Percentiles rank a stretch among this genome's conserved stretches.
Evolutionary conservation across 768 basidiomycete species (phyloP).

Genomic region (Lactarius sanguifluus): DNA sequence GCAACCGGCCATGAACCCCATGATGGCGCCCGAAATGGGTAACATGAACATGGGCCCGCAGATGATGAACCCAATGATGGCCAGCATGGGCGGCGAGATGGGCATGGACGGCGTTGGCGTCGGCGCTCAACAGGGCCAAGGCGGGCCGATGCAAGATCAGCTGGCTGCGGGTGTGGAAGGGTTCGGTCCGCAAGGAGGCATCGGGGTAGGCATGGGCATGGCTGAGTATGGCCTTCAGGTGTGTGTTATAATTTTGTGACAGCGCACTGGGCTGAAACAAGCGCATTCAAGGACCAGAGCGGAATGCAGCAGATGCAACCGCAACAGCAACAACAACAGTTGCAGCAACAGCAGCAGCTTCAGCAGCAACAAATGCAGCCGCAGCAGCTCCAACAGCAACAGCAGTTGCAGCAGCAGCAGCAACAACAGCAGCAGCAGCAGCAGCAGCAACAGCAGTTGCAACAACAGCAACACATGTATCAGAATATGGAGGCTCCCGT

Average conservation of each 20-base stretch:
- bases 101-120: conserved; percentile 41
- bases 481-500: conserved; percentile 57
- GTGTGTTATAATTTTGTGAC: conserved; percentile 36
- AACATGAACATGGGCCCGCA: conserved; percentile 29
- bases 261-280: not conserved
- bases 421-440: conserved; percentile 49
- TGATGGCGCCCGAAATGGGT: conserved; percentile 31
- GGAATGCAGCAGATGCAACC: conserved; percentile 44
- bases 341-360: conserved; percentile 54
- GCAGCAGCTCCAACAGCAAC: conserved; percentile 48
- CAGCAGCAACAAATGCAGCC: conserved; percentile 32
- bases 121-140: conserved; percentile 29
- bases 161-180: conserved; percentile 24
- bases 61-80: conserved; percentile 72
- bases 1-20: conserved; percentile 38
- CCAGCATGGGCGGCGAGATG: conserved; percentile 70
- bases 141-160: conserved; percentile 30
- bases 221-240: conserved; percentile 75
- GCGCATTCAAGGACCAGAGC: conserved; percentile 27
- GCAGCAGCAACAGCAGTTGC: conserved; percentile 36
- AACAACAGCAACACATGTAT: conserved; percentile 56
- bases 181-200: conserved; percentile 25
- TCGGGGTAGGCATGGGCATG: conserved; percentile 33
- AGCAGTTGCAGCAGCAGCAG: conserved; percentile 4
- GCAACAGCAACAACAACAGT: conserved; percentile 19